Evolutionary conservation across 208 protist species (phyloP), one percentile per base, ranked within the genome.

Genomic region (Blechomonas ayalai): DNA sequence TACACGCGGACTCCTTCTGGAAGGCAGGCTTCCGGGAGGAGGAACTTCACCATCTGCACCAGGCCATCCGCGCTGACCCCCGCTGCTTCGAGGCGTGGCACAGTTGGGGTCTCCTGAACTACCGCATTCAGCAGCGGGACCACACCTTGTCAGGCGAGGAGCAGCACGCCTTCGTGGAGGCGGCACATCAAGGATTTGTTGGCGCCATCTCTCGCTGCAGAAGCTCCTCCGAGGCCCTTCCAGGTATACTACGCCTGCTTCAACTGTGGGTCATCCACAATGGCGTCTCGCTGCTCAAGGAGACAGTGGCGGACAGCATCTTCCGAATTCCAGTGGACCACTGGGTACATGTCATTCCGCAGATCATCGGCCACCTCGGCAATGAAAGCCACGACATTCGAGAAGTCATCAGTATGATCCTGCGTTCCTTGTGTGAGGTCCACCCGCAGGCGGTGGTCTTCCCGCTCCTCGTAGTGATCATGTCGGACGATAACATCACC

Each of bases 371-470:
- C 20, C 86, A 98, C 51, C 92, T 99, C 43, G 84, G 97, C 57
- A 94, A 91, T 50, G 77, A 76, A 12, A 62, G 71, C 20, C 52
- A 83, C 15, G 69, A 80, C 34, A 95, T 99, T 23, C 76, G 95
- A 4, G 75, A 94, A 32, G 73, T 98, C 1, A 86, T 99, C 33
- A 79, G 96, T 52, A 82, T 97, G 52, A 85, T 99, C 18, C 79
- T 99, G 18, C 64, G 60, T 32, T 66, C 69, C 24, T 67, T 99
- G 36, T 98, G 97, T 38, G 80, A 93, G 58, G 73, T 82, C 51
- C 98, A 99, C 72, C 97, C 98, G 12, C 98, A 99, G 68, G 97
- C 97, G 1, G 81, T 99, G 19, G 85, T 99, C 20, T 99, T 99
- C 73, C 97, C 98, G 27, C 74, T 99, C 3, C 97, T 98, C 25